Evolutionary conservation across 2,329 filamentous ascomycete species (phyloP).

Genomic region (Stemphylium lycopersici): DNA sequence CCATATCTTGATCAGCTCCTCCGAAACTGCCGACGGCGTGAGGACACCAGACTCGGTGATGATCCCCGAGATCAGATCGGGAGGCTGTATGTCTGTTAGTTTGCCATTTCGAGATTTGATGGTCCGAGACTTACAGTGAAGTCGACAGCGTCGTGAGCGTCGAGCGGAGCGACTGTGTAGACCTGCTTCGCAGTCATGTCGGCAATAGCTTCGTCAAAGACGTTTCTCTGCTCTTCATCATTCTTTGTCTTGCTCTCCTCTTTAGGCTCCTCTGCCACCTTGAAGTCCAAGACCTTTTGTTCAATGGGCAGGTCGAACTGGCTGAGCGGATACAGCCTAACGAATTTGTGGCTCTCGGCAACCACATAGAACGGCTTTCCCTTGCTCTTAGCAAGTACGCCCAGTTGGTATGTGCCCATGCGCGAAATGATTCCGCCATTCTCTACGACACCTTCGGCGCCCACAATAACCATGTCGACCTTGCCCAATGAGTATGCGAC

Average conservation of each 20-base stretch:
- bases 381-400: constrained; percentile 74
- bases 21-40: constrained; percentile 71
- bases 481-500: constrained; percentile 79
- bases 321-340: constrained; percentile 80
- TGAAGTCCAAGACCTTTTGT: constrained; percentile 78
- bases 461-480: constrained; percentile 72
- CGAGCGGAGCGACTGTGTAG: constrained; percentile 27
- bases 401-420: constrained; percentile 86
- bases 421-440: constrained; percentile 92
- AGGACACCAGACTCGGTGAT: constrained; percentile 78
- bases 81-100: constrained; percentile 57
- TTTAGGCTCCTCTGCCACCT: constrained; percentile 54
- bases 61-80: constrained; percentile 71
- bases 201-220: constrained; percentile 51
- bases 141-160: constrained; percentile 64
- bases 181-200: constrained; percentile 34
- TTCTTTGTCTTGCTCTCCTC: constrained; percentile 12
- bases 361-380: constrained; percentile 88
- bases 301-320: constrained; percentile 82
- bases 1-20: constrained; percentile 72
- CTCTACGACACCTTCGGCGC: constrained; percentile 84
- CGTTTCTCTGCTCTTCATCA: constrained; percentile 45
- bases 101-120: not conserved
- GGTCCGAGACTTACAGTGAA: constrained; percentile 63
- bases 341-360: constrained; percentile 96